Percentiles rank a stretch among this genome's conserved stretches.
Evolutionary conservation across 352 stramenopile genomes (phyloP).

Genomic region (Phytophthora nicotianae): DNA sequence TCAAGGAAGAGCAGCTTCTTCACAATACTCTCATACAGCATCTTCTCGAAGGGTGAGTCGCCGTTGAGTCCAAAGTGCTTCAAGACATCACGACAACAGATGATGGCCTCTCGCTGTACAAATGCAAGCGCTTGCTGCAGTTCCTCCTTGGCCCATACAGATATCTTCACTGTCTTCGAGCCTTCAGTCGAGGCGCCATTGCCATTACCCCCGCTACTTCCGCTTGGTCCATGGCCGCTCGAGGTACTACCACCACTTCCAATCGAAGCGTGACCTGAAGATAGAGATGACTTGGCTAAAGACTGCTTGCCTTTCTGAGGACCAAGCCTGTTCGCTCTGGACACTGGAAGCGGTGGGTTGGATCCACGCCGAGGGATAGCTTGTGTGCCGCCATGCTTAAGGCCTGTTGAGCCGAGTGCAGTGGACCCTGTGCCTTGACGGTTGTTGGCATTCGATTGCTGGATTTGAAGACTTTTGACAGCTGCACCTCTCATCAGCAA

Average conservation of each 20-base stretch:
- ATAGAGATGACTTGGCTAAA: slow-evolving; percentile 28
- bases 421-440: slow-evolving; percentile 41
- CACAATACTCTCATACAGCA: slow-evolving; percentile 79
- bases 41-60: slow-evolving; percentile 75
- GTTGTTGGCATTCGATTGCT: slow-evolving; percentile 60
- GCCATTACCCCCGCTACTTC: slow-evolving; percentile 13
- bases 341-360: slow-evolving; percentile 34
- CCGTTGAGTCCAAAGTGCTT: slow-evolving; percentile 68
- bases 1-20: slow-evolving; percentile 87
- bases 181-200: slow-evolving; percentile 25
- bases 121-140: slow-evolving; percentile 76
- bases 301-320: slow-evolving; percentile 44
- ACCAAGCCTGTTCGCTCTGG: slow-evolving; percentile 33
- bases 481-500: slow-evolving; percentile 77
- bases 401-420: slow-evolving; percentile 38
- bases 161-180: slow-evolving; percentile 67
- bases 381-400: slow-evolving; percentile 60
- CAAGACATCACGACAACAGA: slow-evolving; percentile 77
- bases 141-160: slow-evolving; percentile 81
- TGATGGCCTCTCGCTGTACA: slow-evolving; percentile 73
- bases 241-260: slow-evolving; percentile 14
- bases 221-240: slow-evolving; percentile 13
- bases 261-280: slow-evolving; percentile 10
- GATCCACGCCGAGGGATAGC: slow-evolving; percentile 56
- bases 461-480: slow-evolving; percentile 88